Evolutionary conservation across 306 rosid genomes (phyloP), one percentile per base, ranked within the genome.

Genomic region (Rosa lucieae): DNA sequence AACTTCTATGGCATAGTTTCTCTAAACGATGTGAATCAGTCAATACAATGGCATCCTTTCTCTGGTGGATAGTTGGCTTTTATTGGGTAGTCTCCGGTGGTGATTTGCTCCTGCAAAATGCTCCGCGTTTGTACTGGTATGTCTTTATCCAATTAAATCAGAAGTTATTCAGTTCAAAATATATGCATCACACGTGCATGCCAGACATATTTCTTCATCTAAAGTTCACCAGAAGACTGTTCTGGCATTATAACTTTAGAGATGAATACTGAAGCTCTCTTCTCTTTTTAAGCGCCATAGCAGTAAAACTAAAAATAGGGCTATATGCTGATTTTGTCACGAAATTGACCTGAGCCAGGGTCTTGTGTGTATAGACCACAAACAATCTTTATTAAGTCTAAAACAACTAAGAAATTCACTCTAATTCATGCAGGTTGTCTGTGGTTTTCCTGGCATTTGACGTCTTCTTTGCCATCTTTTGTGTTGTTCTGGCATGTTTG

Each of bases 21-120:
- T 78, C 86, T 13, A 91, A 85, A 83, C 93, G 90, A 79, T 91
- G 97, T 48, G 97, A 96, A 83, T 88, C 97, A 2, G 77, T 91
- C 73, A 96, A 93, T 80, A 96, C 96, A 6, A 83, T 95, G 88
- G 87, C 81, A 20, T 96, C 99, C 10, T 91, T 96, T 84, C 74
- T 96, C 74, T 96, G 99, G 99, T 96, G 99, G 97, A 85, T 93
- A 72, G 82, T 90, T 86, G 99, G 99, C 85, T 93, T 93, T 86
- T 93, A 90, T 84, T 96, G 99, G 99, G 96, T 96, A 49, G 85
- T 96, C 84, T 87, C 98, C 74, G 97, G 98, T 8, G 97, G 91
- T 43, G 89, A 90, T 62, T 2, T 11, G 39, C 98, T 93, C 81
- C 44, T 89, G 87, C 94, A 77, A 78, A 49, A 84, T 82, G 99